Evolutionary conservation across 345 rosid genomes (phyloP), one percentile per base, ranked within the genome.

Genomic region (Crucihimalaya himalaica): DNA sequence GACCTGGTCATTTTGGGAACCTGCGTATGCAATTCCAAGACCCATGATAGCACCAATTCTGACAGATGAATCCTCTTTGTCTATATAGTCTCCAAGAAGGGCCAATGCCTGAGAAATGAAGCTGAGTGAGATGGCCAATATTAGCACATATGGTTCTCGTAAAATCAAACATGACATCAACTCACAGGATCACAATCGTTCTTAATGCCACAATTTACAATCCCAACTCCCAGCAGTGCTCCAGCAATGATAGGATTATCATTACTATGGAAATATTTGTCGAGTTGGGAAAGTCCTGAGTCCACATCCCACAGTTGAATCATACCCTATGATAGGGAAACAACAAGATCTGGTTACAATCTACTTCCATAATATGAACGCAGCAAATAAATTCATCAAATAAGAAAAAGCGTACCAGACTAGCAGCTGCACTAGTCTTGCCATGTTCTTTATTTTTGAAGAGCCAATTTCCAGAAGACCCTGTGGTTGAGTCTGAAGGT

Each of bases 381-480:
- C 29, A 29, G 20, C 18, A 21, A 59, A 40, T 0, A 45, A 37
- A 31, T 40, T 50, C 19, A 40, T 50, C 76, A 71, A 52, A 61
- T 37, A 58, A 46, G 23, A 55, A 25, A 21, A 57, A 25, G 28
- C 15, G 50, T 81, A 95, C 98, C 93, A 96, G 82, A 84, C 99
- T 96, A 46, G 98, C 98, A 61, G 93, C 95, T 69, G 97, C 98
- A 80, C 98, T 96, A 75, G 88, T 83, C 85, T 92, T 96, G 60
- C 98, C 97, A 68, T 96, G 99, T 74, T 92, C 99, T 80, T 96
- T 96, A 75, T 96, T 92, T 79, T 96, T 96, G 86, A 90, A 92
- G 56, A 96, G 97, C 99, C 97, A 96, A 70, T 85, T 88, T 78
- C 87, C 94, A 16, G 97, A 83, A 58, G 94, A 69, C 70, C 88